A percentile compares a stretch with the other conserved stretches of the same genome.
These are phyloP conservation scores for Platanthera zijinensis DNA, from an alignment of 106 monocot species.

Conservation along the genomic window DNA sequence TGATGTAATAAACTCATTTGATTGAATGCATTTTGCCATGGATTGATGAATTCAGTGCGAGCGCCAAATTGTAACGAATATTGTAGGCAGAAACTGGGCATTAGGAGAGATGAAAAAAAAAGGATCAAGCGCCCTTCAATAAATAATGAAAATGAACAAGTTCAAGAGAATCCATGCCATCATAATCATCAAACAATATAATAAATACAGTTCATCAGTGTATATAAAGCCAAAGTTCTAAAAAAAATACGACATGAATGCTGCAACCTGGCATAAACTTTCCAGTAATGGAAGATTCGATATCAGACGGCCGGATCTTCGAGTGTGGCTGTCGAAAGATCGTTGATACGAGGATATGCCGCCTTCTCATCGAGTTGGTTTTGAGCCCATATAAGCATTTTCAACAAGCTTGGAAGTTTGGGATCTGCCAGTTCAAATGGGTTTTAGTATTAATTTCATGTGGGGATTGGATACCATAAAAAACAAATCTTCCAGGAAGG, in stretches of 20 bases:
- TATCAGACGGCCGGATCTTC: conserved; percentile 47
- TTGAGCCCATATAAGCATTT: conserved; percentile 56
- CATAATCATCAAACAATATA: not conserved
- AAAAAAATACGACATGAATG: not conserved
- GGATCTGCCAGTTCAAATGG: conserved; percentile 29
- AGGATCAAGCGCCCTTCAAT: no score
- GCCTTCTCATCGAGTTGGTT: conserved; percentile 74
- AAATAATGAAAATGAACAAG: no score
- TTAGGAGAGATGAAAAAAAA: no score
- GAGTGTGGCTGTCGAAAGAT: conserved; percentile 41
- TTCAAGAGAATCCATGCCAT: not conserved
- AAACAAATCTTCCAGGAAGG: not conserved
- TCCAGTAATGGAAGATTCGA: not conserved
- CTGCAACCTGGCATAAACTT: not conserved
- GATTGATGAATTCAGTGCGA: no score
- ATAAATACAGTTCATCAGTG: not conserved
- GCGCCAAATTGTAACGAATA: no score
- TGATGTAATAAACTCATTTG: no score
- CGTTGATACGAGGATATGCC: conserved; percentile 48
- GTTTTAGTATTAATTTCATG: not conserved
- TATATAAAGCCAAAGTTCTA: not conserved
- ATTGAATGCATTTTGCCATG: no score
- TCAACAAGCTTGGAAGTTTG: conserved; percentile 51
- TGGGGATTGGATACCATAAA: not conserved
- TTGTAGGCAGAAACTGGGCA: no score